Evolutionary conservation across 2,329 filamentous ascomycete species (phyloP), one percentile per base, ranked within the genome.

Genomic region (Paraphaeosphaeria sporulosa): DNA sequence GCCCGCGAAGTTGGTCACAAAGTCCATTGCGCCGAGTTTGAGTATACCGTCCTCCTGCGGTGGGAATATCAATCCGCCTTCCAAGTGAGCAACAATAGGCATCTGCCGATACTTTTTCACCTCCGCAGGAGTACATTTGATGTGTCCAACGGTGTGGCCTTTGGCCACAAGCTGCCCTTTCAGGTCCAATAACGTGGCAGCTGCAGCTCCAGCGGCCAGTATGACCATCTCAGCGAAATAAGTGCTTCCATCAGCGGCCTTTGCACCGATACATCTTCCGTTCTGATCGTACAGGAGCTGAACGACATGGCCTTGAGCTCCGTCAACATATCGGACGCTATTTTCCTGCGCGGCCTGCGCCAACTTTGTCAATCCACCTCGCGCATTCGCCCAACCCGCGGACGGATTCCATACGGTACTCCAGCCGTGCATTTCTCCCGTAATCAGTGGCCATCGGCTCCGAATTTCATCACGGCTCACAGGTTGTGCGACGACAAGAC

Each of bases 1-100:
- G 8, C 53, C 43, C 38, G 47, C 53, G 44, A 46, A 55, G 23
- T 87, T 87, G 52, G 80, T 85, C 69, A 87, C 85, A 57, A 84
- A 85, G 48, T 82, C 80, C 59, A 86, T 82, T 67, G 84, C 85
- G 61, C 85, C 86, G 76, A 87, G 87, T 71, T 88, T 88, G 65
- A 88, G 79, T 8, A 84, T 0, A 86, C 86, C 46, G 85, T 80
- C n/a, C 78, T 68, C 15, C 78, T 74, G 55, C 86, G 85, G 63
- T 77, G 77, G 34, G 79, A 67, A 61, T 79, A 80, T 63, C 86
- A 83, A n/a, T 76, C 75, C 0, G 80, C 74, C 4, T 82, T 79
- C 12, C 88, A 81, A 75, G 64, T 89, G 86, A 27, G 81, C 73
- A 51, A 84, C 78, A 27, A 81, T 74, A 54, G 82, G 78, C 15